Percentiles rank a stretch among this genome's conserved stretches.
phyloP scores from a whole-genome alignment of 495 filamentous ascomycete genomes.

The Paragyromitra xinjiangensis region DNA sequence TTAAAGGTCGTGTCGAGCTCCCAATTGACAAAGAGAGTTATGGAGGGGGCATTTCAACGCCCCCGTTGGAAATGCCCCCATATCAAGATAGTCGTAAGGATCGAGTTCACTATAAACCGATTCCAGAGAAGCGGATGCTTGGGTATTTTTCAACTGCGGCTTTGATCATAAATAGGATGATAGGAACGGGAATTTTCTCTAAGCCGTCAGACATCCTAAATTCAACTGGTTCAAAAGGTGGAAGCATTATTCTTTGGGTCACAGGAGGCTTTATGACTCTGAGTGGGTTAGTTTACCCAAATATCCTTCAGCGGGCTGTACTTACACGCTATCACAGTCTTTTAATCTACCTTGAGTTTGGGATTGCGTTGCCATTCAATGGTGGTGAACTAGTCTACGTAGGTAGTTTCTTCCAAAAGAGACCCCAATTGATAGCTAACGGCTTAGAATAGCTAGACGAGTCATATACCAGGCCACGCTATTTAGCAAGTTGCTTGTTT shows the following conservation, averaged over 20 bases:
- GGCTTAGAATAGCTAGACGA: slow-evolving; percentile 43
- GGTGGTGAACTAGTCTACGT: slow-evolving; percentile 56
- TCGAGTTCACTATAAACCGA: slow-evolving; percentile 44
- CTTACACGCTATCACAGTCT: slow-evolving; percentile 30
- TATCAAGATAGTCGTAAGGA: not conserved
- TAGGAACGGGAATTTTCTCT: slow-evolving; percentile 57
- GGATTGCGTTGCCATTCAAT: slow-evolving; percentile 53
- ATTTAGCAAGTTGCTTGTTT: slow-evolving; percentile 52
- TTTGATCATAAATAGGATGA: slow-evolving; percentile 57
- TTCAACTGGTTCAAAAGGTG: slow-evolving; percentile 51
- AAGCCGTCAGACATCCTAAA: slow-evolving; percentile 48
- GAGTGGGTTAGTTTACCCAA: slow-evolving; percentile 40
- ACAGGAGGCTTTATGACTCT: slow-evolving; percentile 56
- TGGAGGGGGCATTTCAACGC: not conserved
- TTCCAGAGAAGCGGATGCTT: slow-evolving; percentile 53
- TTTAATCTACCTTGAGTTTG: slow-evolving; percentile 54
- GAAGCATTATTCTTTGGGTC: slow-evolving; percentile 52
- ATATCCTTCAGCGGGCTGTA: not conserved
- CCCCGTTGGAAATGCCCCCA: not conserved
- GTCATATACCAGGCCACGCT: slow-evolving; percentile 45
- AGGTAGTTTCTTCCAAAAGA: not conserved
- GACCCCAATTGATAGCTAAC: not conserved
- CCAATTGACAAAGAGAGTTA: slow-evolving; percentile 2
- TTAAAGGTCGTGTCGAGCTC: slow-evolving; percentile 15
- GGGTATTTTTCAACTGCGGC: slow-evolving; percentile 55